phyloP scores from a whole-genome alignment of 116 monocot genomes.

The Phalaenopsis hybrid region DNA sequence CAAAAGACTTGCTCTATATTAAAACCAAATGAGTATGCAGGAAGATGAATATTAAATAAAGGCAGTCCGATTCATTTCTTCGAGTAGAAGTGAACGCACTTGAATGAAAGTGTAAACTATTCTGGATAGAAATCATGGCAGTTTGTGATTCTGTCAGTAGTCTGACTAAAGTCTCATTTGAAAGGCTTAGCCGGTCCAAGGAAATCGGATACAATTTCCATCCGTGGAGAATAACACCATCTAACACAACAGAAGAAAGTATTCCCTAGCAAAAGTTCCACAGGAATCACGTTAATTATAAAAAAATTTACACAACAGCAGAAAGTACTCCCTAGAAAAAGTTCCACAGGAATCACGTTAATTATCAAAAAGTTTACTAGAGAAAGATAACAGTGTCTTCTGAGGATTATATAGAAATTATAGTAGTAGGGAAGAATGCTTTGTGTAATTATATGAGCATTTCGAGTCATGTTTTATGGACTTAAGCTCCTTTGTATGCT shows the following conservation, averaged over 20 bases:
- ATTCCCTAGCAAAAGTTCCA: constrained; percentile 60
- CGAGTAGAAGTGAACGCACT: constrained; percentile 12
- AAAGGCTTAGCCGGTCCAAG: constrained; percentile 38
- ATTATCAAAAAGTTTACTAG: neutral
- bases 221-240: constrained; percentile 31
- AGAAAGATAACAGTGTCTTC: neutral
- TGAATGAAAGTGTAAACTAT: constrained; percentile 6
- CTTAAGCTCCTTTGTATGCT: neutral
- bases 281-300: too few species aligned
- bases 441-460: neutral
- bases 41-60: neutral
- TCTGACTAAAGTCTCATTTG: constrained; percentile 31
- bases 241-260: constrained; percentile 62
- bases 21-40: neutral
- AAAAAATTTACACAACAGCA: constrained; percentile 23
- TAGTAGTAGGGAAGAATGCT: neutral
- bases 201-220: constrained; percentile 82
- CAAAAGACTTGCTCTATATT: neutral
- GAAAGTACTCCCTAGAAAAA: constrained; percentile 80
- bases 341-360: neutral
- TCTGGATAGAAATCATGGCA: constrained; percentile 12
- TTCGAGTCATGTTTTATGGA: neutral
- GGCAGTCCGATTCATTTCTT: constrained; percentile 7
- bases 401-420: constrained; percentile 6
- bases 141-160: constrained; percentile 30